Conservation (phyloP, 2,329 filamentous ascomycete species). For the Mycocentrospora acerina region DNA sequence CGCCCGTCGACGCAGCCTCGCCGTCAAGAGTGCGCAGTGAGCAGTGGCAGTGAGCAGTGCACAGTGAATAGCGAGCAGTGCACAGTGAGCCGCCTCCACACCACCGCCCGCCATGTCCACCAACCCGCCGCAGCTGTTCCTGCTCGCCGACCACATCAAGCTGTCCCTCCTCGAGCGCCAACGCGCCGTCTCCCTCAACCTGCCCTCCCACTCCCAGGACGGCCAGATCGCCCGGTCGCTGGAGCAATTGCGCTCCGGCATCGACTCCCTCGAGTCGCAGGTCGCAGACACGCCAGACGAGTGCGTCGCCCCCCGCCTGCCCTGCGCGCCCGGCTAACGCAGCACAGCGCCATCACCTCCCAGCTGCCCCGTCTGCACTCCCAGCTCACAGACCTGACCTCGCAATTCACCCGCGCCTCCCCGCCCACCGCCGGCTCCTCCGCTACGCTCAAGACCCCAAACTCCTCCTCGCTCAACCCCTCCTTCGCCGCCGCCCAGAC, state of each 20-base stretch:
- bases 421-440: conserved; percentile 44
- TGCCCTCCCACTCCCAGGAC: conserved; percentile 79
- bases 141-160: conserved; percentile 96
- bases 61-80: too few relatives aligned
- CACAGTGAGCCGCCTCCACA: too few relatives aligned
- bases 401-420: conserved; percentile 70
- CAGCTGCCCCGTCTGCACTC: conserved; percentile 68
- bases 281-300: conserved; percentile 63
- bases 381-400: conserved; percentile 74
- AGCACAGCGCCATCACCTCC: conserved; percentile 45
- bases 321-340: too few relatives aligned
- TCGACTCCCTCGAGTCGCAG: conserved; percentile 67
- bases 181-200: conserved; percentile 76
- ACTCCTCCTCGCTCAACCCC: conserved; percentile 41
- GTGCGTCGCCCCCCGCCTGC: conserved; percentile 28
- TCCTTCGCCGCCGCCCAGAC: conserved; percentile 42
- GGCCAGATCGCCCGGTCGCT: conserved; percentile 86
- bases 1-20: too few relatives aligned
- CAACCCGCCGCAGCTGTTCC: conserved; percentile 74
- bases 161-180: conserved; percentile 90
- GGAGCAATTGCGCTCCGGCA: conserved; percentile 79
- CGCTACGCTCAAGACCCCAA: conserved; percentile 46
- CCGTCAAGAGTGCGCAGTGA: too few relatives aligned
- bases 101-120: conserved; percentile 33
- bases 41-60: too few relatives aligned